These are phyloP conservation scores for Plantago lanceolata DNA, from an alignment of 305 asterid genomes.

Conservation along the genomic window DNA sequence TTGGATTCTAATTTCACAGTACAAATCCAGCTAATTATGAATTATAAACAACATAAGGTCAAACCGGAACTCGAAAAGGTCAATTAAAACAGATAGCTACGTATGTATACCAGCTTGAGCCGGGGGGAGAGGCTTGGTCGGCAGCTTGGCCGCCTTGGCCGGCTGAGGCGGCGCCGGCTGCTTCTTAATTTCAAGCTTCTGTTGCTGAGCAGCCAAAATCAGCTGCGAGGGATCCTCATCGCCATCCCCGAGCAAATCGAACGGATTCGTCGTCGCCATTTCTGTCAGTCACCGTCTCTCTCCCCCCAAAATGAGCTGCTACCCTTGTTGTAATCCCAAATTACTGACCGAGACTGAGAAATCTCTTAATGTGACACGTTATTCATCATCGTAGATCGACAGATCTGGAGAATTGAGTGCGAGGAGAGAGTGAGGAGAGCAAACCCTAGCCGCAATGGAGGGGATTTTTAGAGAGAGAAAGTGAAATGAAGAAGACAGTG, in stretches of 20 bases:
- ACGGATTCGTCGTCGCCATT: slow-evolving; percentile 82
- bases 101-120: slow-evolving; percentile 34
- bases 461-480: not conserved
- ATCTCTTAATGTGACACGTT: slow-evolving; percentile 14
- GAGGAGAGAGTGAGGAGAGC: slow-evolving; percentile 15
- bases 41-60: too few relatives aligned
- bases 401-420: slow-evolving; percentile 25
- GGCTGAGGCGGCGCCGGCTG: slow-evolving; percentile 9
- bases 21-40: too few relatives aligned
- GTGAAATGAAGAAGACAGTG: not conserved
- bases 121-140: slow-evolving; percentile 43
- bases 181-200: slow-evolving; percentile 45
- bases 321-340: slow-evolving; percentile 21
- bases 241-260: slow-evolving; percentile 59
- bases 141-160: slow-evolving; percentile 29
- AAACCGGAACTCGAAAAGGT: too few relatives aligned
- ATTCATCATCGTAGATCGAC: slow-evolving; percentile 25
- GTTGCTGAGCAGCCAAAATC: slow-evolving; percentile 29
- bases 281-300: slow-evolving; percentile 17
- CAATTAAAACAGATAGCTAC: too few relatives aligned
- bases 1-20: too few relatives aligned
- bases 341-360: not conserved
- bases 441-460: slow-evolving; percentile 83
- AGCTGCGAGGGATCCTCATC: slow-evolving; percentile 10
- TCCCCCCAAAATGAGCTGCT: slow-evolving; percentile 21